Evolutionary conservation across 345 rosid genomes (phyloP).

Genomic region (Tarenaya hassleriana): DNA sequence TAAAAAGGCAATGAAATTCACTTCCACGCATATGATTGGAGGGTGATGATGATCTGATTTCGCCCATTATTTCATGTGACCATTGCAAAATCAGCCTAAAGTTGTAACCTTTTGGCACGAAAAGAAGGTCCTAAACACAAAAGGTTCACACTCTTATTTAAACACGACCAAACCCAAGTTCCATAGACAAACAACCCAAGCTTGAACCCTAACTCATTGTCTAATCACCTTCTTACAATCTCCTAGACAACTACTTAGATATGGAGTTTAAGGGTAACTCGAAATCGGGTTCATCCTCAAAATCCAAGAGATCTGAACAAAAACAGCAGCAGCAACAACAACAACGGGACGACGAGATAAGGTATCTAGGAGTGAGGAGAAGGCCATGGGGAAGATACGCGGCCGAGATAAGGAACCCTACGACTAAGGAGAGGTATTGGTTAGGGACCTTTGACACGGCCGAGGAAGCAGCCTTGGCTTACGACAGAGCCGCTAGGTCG

Average conservation of each 20-base stretch:
- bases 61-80: constrained; percentile 33
- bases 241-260: constrained; percentile 4
- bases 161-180: constrained; percentile 9
- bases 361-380: constrained; percentile 86
- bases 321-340: constrained; percentile 32
- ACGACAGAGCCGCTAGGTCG: constrained; percentile 86
- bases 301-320: constrained; percentile 41
- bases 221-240: constrained; percentile 3
- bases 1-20: constrained; percentile 20
- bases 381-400: constrained; percentile 98
- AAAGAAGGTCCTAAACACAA: constrained; percentile 13
- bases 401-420: constrained; percentile 88
- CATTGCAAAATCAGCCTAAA: constrained; percentile 17
- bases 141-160: constrained; percentile 22
- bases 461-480: constrained; percentile 86
- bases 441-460: constrained; percentile 89
- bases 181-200: constrained; percentile 16
- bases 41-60: constrained; percentile 35
- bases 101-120: constrained; percentile 15
- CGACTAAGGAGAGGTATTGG: constrained; percentile 92
- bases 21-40: constrained; percentile 32
- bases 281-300: constrained; percentile 45
- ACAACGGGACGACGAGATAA: constrained; percentile 30
- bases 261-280: constrained; percentile 27
- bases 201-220: constrained; percentile 11